phyloP scores from a whole-genome alignment of 2,329 filamentous ascomycete genomes.

The Penicillium sumatraense region DNA sequence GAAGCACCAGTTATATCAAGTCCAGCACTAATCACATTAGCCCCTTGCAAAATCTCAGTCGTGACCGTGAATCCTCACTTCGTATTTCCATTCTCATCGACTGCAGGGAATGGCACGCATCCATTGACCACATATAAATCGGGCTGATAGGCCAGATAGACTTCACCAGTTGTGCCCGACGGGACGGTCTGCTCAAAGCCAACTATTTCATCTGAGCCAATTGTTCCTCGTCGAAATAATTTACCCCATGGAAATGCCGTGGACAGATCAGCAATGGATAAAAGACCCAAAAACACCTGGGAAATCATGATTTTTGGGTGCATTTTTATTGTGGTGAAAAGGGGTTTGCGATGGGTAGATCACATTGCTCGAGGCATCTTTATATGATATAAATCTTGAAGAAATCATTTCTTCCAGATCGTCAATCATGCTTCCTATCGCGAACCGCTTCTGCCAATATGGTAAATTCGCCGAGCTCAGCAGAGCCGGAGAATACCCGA shows the following conservation, averaged over 20 bases:
- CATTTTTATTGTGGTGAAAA: not conserved
- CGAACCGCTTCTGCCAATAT: not conserved
- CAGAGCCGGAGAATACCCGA: conserved; percentile 9
- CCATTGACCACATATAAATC: conserved; percentile 61
- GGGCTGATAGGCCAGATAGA: conserved; percentile 63
- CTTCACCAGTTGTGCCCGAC: conserved; percentile 47
- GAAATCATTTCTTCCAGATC: not conserved
- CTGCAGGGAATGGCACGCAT: conserved; percentile 67
- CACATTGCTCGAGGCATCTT: not conserved
- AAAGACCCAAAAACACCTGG: not conserved
- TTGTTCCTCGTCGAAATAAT: conserved; percentile 42
- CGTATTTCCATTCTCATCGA: conserved; percentile 62
- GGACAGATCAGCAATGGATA: conserved; percentile 9
- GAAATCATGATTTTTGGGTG: conserved; percentile 9
- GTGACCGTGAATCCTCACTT: conserved; percentile 47
- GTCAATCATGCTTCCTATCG: not conserved
- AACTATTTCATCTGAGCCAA: conserved; percentile 54
- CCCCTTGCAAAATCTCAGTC: not conserved
- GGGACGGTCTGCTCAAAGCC: conserved; percentile 61
- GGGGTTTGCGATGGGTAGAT: not conserved
- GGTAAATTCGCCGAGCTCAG: conserved; percentile 4
- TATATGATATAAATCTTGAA: too few relatives aligned
- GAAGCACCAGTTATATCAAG: conserved; percentile 46
- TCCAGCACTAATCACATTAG: conserved; percentile 44
- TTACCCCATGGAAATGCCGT: not conserved